These are phyloP conservation scores for Fusarium hostae DNA, from an alignment of 2,329 filamentous ascomycete genomes.

Conservation along the genomic window DNA sequence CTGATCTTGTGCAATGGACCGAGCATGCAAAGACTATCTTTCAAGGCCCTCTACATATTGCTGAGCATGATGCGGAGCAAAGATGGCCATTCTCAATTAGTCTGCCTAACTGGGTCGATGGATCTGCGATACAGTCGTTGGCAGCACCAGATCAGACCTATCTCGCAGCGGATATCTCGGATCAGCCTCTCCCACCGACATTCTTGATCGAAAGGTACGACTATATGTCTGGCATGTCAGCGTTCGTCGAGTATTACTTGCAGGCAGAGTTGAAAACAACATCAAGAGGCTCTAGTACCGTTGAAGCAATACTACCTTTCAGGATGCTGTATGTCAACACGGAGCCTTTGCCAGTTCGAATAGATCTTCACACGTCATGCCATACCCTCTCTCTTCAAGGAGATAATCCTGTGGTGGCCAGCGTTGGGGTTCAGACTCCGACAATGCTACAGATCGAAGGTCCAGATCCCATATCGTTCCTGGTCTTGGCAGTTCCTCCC, in stretches of 20 bases:
- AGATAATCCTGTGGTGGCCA: accelerated
- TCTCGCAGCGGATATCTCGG: not conserved
- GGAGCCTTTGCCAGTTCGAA: not conserved
- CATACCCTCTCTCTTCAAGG: not conserved
- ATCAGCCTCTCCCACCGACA: not conserved
- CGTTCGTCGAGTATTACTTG: not conserved
- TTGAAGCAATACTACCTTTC: not conserved
- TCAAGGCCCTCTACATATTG: not conserved
- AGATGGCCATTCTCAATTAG: not conserved
- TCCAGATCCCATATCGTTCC: not conserved
- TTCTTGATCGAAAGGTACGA: not conserved
- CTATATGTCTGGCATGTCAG: slow-evolving; percentile 5
- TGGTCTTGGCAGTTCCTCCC: not conserved
- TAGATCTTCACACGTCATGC: accelerated
- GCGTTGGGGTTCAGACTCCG: not conserved
- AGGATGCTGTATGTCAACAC: not conserved
- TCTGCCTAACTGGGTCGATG: accelerated
- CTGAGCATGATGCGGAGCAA: not conserved
- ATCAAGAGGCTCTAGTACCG: not conserved
- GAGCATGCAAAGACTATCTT: not conserved
- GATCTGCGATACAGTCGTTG: not conserved
- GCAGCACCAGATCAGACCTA: not conserved
- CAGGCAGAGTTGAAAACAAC: not conserved
- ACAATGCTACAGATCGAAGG: not conserved
- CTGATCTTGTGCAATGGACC: not conserved